Evolutionary conservation across 2,329 filamentous ascomycete species (phyloP), one percentile per base, ranked within the genome.

Genomic region (Curvularia sp.): DNA sequence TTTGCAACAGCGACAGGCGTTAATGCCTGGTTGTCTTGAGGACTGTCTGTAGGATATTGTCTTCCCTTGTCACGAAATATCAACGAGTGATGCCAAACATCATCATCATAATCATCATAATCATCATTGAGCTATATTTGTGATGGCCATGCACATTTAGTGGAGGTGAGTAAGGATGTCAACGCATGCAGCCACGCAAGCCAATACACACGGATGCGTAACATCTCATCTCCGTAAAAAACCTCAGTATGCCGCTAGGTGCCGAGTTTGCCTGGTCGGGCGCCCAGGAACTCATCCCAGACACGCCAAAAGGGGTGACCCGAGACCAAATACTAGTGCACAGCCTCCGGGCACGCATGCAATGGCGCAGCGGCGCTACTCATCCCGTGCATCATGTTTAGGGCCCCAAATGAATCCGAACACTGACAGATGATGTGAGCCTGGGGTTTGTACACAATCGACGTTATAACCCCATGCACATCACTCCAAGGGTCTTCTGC

Each of bases 351-450:
- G 42, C 34, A 27, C 25, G 42, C 34, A 27, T 28, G 50, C 45
- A 43, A 64, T 55, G 61, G 66, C 64, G 68, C 65, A 67, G 67
- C 65, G 65, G 56, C 49, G 49, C 49, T 23, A 57, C 53, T 45
- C 49, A 58, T 39, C 48, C 46, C 42, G 53, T 12, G 47, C 43
- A 39, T 36, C 48, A 56, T 50, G 36, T 34, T 41, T 51, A 56
- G 65, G 48, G 55, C 61, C 57, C 57, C 57, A 50, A 32, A 36
- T 48, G 53, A 45, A 46, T 60, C 50, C 53, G 62, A 42, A 66
- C 63, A 68, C 63, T 62, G 61, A 73, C 72, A 74, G 67, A 39
- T 62, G 49, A 61, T 53, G 43, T 57, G 54, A 57, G 52, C 50
- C 48, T 49, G 50, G 34, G 53, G 39, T 43, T 25, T 43, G 21